A percentile compares a stretch with the other conserved stretches of the same genome.
phyloP scores from a whole-genome alignment of 345 rosid species.

The Hypericum androsaemum region DNA sequence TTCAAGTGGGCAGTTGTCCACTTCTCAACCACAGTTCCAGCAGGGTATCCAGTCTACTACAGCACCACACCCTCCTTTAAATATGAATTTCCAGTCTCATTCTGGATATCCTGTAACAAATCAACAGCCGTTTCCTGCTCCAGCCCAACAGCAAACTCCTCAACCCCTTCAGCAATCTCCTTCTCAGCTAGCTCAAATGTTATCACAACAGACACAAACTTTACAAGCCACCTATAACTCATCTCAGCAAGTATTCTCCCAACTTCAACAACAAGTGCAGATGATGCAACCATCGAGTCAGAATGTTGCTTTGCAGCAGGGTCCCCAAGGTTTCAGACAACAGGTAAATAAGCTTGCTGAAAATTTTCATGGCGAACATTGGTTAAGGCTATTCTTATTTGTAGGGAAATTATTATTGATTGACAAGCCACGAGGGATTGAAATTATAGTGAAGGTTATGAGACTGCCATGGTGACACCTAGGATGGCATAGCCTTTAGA shows the following conservation, averaged over 20 bases:
- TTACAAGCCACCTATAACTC: constrained; percentile 88
- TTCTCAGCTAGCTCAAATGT: constrained; percentile 80
- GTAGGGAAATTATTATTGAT: too few relatives aligned
- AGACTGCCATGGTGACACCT: too few relatives aligned
- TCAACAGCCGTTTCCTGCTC: constrained; percentile 43
- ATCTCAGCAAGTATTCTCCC: constrained; percentile 90
- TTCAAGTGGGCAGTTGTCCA: constrained; percentile 38
- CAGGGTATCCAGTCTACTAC: constrained; percentile 36
- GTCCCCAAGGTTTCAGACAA: constrained; percentile 46
- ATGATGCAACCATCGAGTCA: constrained; percentile 81
- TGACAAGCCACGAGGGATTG: too few relatives aligned
- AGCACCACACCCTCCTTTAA: constrained; percentile 37
- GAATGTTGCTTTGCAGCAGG: constrained; percentile 37
- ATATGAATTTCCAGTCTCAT: constrained; percentile 38
- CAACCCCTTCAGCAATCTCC: constrained; percentile 80
- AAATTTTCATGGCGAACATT: too few relatives aligned
- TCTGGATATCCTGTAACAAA: constrained; percentile 32
- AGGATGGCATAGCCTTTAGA: too few relatives aligned
- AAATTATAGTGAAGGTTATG: too few relatives aligned
- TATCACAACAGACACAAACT: constrained; percentile 82
- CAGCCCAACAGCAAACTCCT: constrained; percentile 45
- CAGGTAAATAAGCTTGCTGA: constrained; percentile 31
- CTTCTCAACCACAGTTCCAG: constrained; percentile 46
- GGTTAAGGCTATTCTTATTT: too few relatives aligned
- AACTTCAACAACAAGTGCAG: constrained; percentile 86